A percentile compares a stretch with the other conserved stretches of the same genome.
phyloP scores from a whole-genome alignment of 176 grass and related monocot species.

The Phoenix dactylifera region DNA sequence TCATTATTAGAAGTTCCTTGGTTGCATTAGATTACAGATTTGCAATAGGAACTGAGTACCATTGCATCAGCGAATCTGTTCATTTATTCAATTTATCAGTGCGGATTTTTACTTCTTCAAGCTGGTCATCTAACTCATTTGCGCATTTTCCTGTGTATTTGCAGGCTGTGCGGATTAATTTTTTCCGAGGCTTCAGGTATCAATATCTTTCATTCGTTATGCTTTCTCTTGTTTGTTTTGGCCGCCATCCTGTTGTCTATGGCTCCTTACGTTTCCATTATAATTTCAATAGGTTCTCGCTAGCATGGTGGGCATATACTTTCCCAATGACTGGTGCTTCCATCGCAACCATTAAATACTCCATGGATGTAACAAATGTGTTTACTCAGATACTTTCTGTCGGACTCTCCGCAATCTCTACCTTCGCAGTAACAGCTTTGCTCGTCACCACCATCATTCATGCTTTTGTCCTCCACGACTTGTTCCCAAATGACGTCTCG shows the following conservation, averaged over 20 bases:
- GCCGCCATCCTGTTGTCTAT: too few species aligned
- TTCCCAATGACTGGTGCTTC: slow-evolving; percentile 84
- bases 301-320: slow-evolving; percentile 97
- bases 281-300: slow-evolving; percentile 62
- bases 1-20: too few species aligned
- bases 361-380: slow-evolving; percentile 51
- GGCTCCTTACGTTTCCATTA: too few species aligned
- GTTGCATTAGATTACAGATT: too few species aligned
- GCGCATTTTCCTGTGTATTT: background rate
- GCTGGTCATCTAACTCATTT: too few species aligned
- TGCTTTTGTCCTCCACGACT: slow-evolving; percentile 68
- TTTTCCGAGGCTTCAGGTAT: slow-evolving; percentile 77
- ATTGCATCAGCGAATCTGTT: too few species aligned
- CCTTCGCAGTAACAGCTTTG: slow-evolving; percentile 62
- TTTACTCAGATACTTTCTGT: slow-evolving; percentile 45
- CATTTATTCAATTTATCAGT: too few species aligned
- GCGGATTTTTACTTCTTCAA: too few species aligned
- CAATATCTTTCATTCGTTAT: background rate
- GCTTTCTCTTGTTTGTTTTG: too few species aligned
- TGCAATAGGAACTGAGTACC: too few species aligned
- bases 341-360: slow-evolving; percentile 70
- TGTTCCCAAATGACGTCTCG: slow-evolving; percentile 94
- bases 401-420: slow-evolving; percentile 64
- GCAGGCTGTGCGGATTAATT: slow-evolving; percentile 81
- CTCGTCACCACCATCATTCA: slow-evolving; percentile 68